These are phyloP conservation scores for Claviceps sp. DNA, from an alignment of 2,329 filamentous ascomycete species.

Conservation along the genomic window DNA sequence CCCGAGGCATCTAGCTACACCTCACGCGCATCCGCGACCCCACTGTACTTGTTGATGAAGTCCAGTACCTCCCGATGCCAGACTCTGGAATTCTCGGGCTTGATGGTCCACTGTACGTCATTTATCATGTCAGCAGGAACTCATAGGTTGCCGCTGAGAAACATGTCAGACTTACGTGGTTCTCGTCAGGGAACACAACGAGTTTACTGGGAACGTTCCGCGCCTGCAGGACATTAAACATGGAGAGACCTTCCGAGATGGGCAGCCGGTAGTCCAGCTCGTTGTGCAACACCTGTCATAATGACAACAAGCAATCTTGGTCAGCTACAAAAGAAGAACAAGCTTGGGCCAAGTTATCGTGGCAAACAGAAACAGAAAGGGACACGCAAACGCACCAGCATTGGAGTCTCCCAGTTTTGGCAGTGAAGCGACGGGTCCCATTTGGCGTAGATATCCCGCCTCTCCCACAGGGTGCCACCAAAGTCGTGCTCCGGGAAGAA, in stretches of 20 bases:
- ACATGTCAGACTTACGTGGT: slow-evolving; percentile 28
- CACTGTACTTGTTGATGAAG: slow-evolving; percentile 57
- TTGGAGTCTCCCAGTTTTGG: slow-evolving; percentile 70
- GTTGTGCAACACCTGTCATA: slow-evolving; percentile 54
- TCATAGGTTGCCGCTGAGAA: neutral
- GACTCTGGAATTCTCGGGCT: slow-evolving; percentile 78
- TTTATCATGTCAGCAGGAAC: slow-evolving; percentile 1
- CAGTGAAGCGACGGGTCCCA: slow-evolving; percentile 56
- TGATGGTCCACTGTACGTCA: slow-evolving; percentile 57
- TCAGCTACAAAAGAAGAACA: neutral
- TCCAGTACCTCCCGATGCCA: slow-evolving; percentile 81
- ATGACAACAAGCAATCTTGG: neutral
- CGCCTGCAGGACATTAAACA: slow-evolving; percentile 76
- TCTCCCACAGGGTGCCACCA: slow-evolving; percentile 47
- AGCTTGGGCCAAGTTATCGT: neutral
- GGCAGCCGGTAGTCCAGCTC: slow-evolving; percentile 82
- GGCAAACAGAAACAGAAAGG: neutral
- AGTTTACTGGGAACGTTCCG: slow-evolving; percentile 64
- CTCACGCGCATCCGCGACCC: slow-evolving; percentile 19
- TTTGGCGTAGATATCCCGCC: slow-evolving; percentile 48
- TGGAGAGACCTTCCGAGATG: slow-evolving; percentile 69
- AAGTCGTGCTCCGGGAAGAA: slow-evolving; percentile 60
- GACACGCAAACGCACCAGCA: slow-evolving; percentile 44
- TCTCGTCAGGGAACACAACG: slow-evolving; percentile 67
- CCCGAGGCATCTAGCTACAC: neutral